Base-by-base conservation (phyloP, 78 protist species). In the Dictyostelium intermedium region DNA sequence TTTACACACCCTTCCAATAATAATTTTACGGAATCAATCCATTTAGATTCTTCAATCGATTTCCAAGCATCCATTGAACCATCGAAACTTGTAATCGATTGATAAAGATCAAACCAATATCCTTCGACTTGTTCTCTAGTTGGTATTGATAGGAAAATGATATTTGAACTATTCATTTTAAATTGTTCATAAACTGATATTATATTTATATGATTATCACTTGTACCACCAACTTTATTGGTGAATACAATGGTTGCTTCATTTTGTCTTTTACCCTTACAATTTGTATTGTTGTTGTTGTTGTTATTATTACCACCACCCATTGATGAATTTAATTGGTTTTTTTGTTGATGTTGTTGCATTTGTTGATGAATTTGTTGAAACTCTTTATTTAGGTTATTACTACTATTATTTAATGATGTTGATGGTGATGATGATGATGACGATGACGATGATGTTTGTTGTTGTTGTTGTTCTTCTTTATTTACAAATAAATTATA, bases 1-100 rank as follows among this genome's bases (percentile, higher is more conserved):
- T 66, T 53, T 10, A 43, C 30, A 69, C 94, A 79, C 32, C 87
- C 94, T 45, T 89, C 94, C 1, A 89, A 11, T 3, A 89, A 37
- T 50, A n/a, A 20, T 27, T 78, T 16, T 1, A 77, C 77, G 1
- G 87, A 79, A 34, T 80, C 87, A 5, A 89, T 47, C 94, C 94
- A 89, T 11, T 63, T 61, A 5, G 83, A 69, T 0, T 78, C 85
- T 43, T 89, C 94, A 35, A 89, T 69, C 6, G 87, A 80, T 43
- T 83, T 83, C 94, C 94, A 89, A 16, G 87, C 79, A 14, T 89
- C 94, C 11, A 76, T 20, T 18, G 87, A 69, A 37, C 94, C 94
- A 80, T 89, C 94, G 35, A 89, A 89, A n/a, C 27, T 63, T 25
- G 60, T 78, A 79, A 89, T 80, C 0, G 85, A 60, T 4, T 66